Base-by-base conservation (phyloP, 1,284 basidiomycete genomes). In the Tremellales sp. region DNA sequence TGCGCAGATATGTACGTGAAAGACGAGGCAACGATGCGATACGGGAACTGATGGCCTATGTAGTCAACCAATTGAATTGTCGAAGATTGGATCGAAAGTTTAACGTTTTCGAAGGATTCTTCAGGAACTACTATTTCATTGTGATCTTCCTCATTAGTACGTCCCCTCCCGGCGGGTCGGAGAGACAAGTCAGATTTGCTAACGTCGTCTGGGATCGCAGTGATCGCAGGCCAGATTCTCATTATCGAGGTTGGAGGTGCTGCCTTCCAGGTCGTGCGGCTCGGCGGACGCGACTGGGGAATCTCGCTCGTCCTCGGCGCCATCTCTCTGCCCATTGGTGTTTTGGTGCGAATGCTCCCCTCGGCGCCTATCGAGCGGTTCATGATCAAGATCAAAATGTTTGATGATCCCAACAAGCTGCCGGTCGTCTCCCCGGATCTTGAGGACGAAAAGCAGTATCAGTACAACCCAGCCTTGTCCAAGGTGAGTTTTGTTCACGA, bases 211-310 rank as follows among this genome's bases (percentile, higher is more conserved):
- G 28, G 21, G 2, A 34, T 43, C 51, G 24, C 66, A 92, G 87
- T 93, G 81, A 79, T 95, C 58, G 87, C 77, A 18, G 79, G 86
- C 35, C 94, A 98, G 70, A 70, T 93, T 43, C 61, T 94, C 47
- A 94, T 98, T 56, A 85, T 97, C 50, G 91, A 91, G 62, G 79
- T 97, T 43, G 94, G 93, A 48, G 87, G 88, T 26, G 80, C 85
- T 3, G 92, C 92, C 0, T 97, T 98, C 78, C 83, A 86, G 61
- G 94, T 97, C n/a, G 84, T 81, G 1, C 77, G 68, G 5, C 83
- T 97, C 43, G 74, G 75, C 41, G 87, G 85, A 25, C 81, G 81
- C 33, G 89, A 95, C 70, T 99, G 95, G 95, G 92, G 82, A 41
- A 90, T 97, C 56, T 88, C 87, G 1, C 76, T 98, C 43, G 56